These are phyloP conservation scores for Esteya vermicola DNA, from an alignment of 2,329 filamentous ascomycete genomes.

Conservation along the genomic window DNA sequence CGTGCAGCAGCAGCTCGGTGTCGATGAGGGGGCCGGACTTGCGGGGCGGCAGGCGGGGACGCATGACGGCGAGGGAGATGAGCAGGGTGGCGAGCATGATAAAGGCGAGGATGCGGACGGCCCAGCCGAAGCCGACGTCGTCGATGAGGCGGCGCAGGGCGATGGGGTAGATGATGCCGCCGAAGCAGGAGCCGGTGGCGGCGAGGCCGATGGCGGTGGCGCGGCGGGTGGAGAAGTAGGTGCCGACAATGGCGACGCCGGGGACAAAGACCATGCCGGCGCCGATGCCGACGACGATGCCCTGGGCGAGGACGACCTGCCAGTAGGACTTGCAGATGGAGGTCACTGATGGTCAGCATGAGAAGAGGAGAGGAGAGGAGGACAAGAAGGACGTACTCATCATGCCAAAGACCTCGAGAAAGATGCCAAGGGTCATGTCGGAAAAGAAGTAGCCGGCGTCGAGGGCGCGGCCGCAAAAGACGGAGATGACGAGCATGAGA, in stretches of 20 bases:
- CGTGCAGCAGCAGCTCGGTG: conserved; percentile 16
- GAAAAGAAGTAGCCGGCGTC: neutral
- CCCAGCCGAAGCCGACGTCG: conserved; percentile 12
- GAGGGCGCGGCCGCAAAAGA: neutral
- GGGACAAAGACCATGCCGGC: conserved; percentile 22
- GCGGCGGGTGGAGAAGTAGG: conserved; percentile 15
- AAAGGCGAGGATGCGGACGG: conserved; percentile 13
- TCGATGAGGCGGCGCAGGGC: conserved; percentile 10
- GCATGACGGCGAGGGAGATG: neutral
- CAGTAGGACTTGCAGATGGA: conserved; percentile 18
- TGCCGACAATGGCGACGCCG: conserved; percentile 20
- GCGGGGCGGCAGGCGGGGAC: neutral
- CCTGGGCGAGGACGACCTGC: conserved; percentile 24
- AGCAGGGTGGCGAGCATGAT: conserved; percentile 6
- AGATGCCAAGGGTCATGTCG: neutral
- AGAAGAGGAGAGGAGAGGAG: too few relatives aligned
- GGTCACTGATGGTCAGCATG: too few relatives aligned
- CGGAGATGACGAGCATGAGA: neutral
- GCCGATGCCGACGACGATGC: conserved; percentile 23
- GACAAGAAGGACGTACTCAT: too few relatives aligned
- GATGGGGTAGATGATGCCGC: conserved; percentile 14
- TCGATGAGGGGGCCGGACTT: conserved; percentile 15
- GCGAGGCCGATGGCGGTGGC: conserved; percentile 14
- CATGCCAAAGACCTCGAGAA: neutral
- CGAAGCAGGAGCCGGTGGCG: conserved; percentile 10